phyloP scores from a whole-genome alignment of 371 early-diverging fungal genomes.

The Encephalitozoon cuniculi region DNA sequence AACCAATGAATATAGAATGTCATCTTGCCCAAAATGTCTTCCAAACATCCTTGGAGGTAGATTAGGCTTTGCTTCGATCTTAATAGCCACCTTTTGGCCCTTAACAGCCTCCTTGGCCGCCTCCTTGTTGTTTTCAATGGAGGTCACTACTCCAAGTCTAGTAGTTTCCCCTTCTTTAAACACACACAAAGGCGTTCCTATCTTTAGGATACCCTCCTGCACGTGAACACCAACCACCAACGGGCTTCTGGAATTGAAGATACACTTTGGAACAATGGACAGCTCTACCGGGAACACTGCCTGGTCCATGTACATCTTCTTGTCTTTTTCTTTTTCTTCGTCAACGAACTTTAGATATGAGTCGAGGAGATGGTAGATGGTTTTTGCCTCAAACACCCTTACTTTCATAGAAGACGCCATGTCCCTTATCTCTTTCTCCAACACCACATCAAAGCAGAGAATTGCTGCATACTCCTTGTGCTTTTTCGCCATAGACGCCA shows the following conservation, averaged over 20 bases:
- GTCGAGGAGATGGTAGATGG: constrained; percentile 98
- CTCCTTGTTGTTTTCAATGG: constrained; percentile 91
- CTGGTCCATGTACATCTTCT: constrained; percentile 72
- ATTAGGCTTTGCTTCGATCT: constrained; percentile 77
- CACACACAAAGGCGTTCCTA: constrained; percentile 88
- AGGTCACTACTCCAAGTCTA: constrained; percentile 78
- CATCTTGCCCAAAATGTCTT: constrained; percentile 81
- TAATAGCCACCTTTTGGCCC: constrained; percentile 83
- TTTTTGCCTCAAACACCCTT: constrained; percentile 87
- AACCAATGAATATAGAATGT: constrained; percentile 67
- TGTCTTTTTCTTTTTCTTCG: constrained; percentile 70
- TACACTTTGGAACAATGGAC: constrained; percentile 80
- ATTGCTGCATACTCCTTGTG: constrained; percentile 79
- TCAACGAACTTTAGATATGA: constrained; percentile 73
- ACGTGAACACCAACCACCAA: constrained; percentile 94
- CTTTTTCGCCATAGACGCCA: constrained; percentile 77
- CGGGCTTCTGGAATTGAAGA: constrained; percentile 89
- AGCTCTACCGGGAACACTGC: constrained; percentile 91
- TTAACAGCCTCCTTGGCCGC: constrained; percentile 70
- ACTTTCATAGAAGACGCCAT: constrained; percentile 82
- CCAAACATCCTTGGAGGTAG: constrained; percentile 81
- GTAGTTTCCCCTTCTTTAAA: constrained; percentile 63
- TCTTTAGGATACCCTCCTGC: constrained; percentile 75
- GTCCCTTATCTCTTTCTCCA: constrained; percentile 85
- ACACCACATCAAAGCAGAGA: constrained; percentile 95